Conservation (phyloP, 176 grass and related monocot genomes). For the Canna indica region DNA sequence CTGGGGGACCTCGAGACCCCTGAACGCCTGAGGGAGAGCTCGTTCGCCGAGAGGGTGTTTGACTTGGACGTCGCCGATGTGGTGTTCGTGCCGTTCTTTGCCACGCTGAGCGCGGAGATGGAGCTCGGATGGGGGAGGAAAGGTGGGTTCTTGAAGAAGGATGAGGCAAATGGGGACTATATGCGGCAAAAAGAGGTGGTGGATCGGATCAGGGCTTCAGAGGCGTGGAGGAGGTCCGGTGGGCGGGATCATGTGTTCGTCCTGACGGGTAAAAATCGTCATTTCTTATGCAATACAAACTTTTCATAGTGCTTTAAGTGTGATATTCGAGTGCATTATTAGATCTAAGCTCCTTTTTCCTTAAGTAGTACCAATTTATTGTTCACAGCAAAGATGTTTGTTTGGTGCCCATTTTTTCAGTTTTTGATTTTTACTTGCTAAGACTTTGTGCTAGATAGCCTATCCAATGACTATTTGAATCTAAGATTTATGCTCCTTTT, state of each 20-base stretch:
- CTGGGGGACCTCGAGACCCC: conserved; percentile 43
- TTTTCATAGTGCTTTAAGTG: too few species aligned
- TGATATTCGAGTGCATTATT: too few species aligned
- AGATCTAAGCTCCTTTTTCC: too few species aligned
- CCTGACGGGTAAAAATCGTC: conserved; percentile 71
- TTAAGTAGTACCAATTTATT: too few species aligned
- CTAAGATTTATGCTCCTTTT: too few species aligned
- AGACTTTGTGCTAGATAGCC: too few species aligned
- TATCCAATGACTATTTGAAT: too few species aligned
- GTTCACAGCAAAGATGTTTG: too few species aligned
- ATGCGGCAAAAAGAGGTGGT: conserved; percentile 63
- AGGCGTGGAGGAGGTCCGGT: conserved; percentile 59
- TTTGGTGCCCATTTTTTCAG: too few species aligned
- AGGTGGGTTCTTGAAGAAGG: conserved; percentile 50
- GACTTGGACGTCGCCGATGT: conserved; percentile 59
- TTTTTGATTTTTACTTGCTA: too few species aligned
- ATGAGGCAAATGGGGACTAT: conserved; percentile 52
- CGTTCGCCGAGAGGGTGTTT: conserved; percentile 34
- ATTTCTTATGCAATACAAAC: too few species aligned
- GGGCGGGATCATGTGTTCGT: conserved; percentile 82
- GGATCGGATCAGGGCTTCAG: conserved; percentile 45
- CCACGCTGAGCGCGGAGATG: conserved; percentile 78
- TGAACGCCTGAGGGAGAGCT: not conserved
- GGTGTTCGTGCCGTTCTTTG: conserved; percentile 91
- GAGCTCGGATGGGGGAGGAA: conserved; percentile 89